Evolutionary conservation across 129 eudicot genomes (phyloP).

Genomic region (Dittrichia graveolens): DNA sequence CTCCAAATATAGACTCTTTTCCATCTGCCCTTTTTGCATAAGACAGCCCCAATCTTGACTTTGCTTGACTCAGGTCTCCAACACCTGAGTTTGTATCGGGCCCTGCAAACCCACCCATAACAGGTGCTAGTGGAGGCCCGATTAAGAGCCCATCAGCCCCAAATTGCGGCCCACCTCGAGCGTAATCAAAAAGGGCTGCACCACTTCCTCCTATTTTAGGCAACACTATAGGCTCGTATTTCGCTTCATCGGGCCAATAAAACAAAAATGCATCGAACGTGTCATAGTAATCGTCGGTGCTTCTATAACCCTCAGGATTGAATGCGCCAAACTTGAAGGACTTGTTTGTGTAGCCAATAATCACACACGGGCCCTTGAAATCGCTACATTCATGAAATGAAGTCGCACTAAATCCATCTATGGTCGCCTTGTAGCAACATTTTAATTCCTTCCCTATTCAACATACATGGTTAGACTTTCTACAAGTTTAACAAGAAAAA

Average conservation of each 20-base stretch:
- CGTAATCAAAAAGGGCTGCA: constrained; percentile 80
- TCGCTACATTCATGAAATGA: constrained; percentile 72
- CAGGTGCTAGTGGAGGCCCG: constrained; percentile 91
- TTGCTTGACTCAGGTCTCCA: constrained; percentile 77
- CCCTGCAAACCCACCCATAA: constrained; percentile 86
- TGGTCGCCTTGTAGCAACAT: constrained; percentile 90
- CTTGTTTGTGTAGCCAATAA: constrained; percentile 73
- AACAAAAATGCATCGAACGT: constrained; percentile 82
- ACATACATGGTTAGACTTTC: neutral
- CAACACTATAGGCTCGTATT: constrained; percentile 48
- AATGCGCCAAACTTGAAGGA: constrained; percentile 85
- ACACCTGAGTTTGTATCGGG: constrained; percentile 80
- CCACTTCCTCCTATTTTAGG: constrained; percentile 89
- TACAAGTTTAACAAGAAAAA: neutral
- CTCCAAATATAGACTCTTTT: constrained; percentile 83
- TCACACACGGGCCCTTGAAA: constrained; percentile 92
- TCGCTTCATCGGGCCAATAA: constrained; percentile 55
- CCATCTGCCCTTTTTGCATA: constrained; percentile 84
- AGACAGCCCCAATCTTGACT: constrained; percentile 72
- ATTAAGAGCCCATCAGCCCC: constrained; percentile 81
- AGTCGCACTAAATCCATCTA: constrained; percentile 88
- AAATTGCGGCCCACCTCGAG: constrained; percentile 91
- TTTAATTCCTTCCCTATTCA: constrained; percentile 73
- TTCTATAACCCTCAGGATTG: constrained; percentile 84
- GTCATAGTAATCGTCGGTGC: constrained; percentile 90